Conservation (phyloP, 177 flowering plant genomes). For the Vitis hybrid region DNA sequence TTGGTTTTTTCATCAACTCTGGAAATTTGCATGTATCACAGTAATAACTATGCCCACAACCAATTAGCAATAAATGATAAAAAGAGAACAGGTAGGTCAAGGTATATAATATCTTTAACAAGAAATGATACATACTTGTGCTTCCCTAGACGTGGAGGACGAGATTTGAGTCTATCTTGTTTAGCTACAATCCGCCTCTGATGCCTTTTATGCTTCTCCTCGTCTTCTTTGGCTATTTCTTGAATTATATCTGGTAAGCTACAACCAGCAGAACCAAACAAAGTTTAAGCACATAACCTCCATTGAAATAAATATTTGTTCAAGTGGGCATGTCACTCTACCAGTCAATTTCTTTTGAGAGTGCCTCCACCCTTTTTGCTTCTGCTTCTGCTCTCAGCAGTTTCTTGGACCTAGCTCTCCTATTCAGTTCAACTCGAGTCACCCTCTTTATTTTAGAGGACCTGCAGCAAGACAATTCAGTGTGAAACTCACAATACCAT, state of each 20-base stretch:
- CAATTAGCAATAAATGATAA: no score
- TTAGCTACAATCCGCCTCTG: slow-evolving; percentile 59
- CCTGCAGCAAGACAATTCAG: slow-evolving; percentile 35
- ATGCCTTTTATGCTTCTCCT: slow-evolving; percentile 71
- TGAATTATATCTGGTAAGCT: slow-evolving; percentile 78
- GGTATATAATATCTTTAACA: no score
- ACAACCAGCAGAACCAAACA: slow-evolving; percentile 14
- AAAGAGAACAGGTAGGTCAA: no score
- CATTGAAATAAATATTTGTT: neutral
- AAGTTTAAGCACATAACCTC: neutral
- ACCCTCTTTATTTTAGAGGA: slow-evolving; percentile 52
- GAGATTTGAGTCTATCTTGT: slow-evolving; percentile 69
- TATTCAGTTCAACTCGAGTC: slow-evolving; percentile 73
- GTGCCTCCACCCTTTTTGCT: slow-evolving; percentile 44
- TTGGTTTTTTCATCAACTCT: no score
- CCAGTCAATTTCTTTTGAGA: slow-evolving; percentile 84
- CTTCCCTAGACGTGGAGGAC: slow-evolving; percentile 92
- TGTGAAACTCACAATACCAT: neutral
- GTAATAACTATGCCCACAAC: no score
- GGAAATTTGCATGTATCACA: no score
- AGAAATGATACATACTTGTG: slow-evolving; percentile 54
- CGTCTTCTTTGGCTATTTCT: slow-evolving; percentile 87
- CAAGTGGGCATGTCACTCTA: slow-evolving; percentile 13
- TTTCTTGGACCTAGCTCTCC: slow-evolving; percentile 75
- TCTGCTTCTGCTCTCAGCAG: slow-evolving; percentile 57